These are phyloP conservation scores for Saksenaea oblongispora DNA, from an alignment of 371 early-diverging fungal genomes.

Conservation along the genomic window DNA sequence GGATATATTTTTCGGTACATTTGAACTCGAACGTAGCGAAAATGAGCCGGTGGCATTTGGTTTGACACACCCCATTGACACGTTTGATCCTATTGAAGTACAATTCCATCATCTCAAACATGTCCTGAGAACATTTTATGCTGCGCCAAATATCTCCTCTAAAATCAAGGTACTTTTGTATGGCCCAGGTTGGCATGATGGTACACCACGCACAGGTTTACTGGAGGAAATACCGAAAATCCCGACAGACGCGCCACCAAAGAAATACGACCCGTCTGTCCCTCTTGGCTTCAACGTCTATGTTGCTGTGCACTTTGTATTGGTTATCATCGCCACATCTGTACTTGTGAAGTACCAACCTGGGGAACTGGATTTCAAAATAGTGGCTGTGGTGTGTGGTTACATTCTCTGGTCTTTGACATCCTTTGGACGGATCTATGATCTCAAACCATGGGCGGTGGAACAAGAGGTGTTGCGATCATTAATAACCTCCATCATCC, in stretches of 20 bases:
- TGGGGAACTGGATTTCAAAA: conserved; percentile 4
- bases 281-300: conserved; percentile 41
- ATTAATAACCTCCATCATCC: background rate
- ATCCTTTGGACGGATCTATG: conserved; percentile 24
- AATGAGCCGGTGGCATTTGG: conserved; percentile 54
- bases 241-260: conserved; percentile 40
- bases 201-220: conserved; percentile 45
- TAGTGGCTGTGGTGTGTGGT: background rate
- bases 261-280: conserved; percentile 46
- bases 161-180: conserved; percentile 57
- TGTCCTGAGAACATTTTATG: conserved; percentile 21
- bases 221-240: conserved; percentile 49
- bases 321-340: conserved; percentile 27
- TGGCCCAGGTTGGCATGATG: conserved; percentile 62
- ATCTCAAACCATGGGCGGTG: conserved; percentile 13
- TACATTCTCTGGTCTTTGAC: conserved; percentile 21
- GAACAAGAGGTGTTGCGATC: conserved; percentile 14
- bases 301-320: conserved; percentile 29
- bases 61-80: conserved; percentile 57
- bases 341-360: conserved; percentile 13
- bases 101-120: conserved; percentile 51
- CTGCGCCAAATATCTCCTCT: conserved; percentile 36
- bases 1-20: conserved; percentile 63
- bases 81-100: conserved; percentile 54
- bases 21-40: conserved; percentile 41